phyloP scores from a whole-genome alignment of 2,329 filamentous ascomycete species.

The Ilyonectria sp. region DNA sequence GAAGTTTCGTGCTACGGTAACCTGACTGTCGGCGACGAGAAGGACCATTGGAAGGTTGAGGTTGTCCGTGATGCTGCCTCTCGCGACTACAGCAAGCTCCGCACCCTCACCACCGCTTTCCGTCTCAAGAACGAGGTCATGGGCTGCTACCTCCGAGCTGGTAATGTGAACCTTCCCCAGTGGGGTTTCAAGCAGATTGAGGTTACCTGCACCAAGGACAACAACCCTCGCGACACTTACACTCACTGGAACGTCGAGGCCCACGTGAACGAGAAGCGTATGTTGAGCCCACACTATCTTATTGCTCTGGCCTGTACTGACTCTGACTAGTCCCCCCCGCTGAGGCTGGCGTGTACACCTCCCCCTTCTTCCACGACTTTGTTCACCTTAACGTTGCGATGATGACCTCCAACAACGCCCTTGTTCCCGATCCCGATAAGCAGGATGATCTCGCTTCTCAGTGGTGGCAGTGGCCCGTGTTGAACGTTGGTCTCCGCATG shows the following conservation, averaged over 20 bases:
- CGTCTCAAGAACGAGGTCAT: conserved; percentile 86
- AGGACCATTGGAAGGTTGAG: conserved; percentile 97
- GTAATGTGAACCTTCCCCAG: conserved; percentile 95
- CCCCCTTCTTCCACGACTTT: conserved; percentile 97
- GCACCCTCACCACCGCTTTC: conserved; percentile 95
- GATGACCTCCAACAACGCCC: conserved; percentile 99
- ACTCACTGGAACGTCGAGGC: conserved; percentile 99
- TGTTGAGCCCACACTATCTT: conserved; percentile 57
- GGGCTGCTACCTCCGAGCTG: conserved; percentile 94
- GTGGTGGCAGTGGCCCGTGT: conserved; percentile 98
- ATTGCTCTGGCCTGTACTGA: conserved; percentile 26
- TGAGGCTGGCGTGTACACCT: conserved; percentile 93
- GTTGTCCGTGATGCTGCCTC: conserved; percentile 92
- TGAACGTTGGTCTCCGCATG: conserved; percentile 97
- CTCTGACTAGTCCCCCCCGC: conserved; percentile 81
- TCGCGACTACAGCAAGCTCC: conserved; percentile 85
- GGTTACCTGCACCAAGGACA: conserved; percentile 93
- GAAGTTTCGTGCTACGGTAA: conserved; percentile 98
- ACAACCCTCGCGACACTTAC: conserved; percentile 92
- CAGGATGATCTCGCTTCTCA: conserved; percentile 97
- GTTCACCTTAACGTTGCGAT: conserved; percentile 98
- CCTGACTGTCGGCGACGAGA: conserved; percentile 93
- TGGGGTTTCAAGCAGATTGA: conserved; percentile 99
- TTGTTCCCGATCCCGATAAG: conserved; percentile 98
- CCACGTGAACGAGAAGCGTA: conserved; percentile 93